Conservation (phyloP, 2,329 filamentous ascomycete species). For the Proliferodiscus dingleyae region DNA sequence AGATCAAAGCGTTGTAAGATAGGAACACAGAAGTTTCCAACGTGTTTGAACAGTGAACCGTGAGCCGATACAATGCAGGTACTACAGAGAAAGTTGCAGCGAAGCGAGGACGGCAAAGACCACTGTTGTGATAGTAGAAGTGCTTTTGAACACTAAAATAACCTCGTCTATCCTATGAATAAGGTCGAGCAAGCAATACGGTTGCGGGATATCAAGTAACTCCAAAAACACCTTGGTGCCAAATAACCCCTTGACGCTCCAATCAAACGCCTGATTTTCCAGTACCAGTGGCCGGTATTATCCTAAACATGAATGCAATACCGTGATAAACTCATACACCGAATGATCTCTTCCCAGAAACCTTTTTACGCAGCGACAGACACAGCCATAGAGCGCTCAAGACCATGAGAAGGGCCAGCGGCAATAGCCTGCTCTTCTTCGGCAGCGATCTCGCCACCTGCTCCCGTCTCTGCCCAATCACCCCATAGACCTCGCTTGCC, state of each 20-base stretch:
- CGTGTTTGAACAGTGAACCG: too few relatives aligned
- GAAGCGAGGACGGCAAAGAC: too few relatives aligned
- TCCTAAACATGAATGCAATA: conserved; percentile 2
- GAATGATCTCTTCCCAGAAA: neutral
- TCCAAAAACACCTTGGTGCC: neutral
- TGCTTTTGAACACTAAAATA: too few relatives aligned
- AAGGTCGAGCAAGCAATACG: neutral
- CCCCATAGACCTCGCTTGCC: conserved; percentile 97
- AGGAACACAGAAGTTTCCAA: too few relatives aligned
- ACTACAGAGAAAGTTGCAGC: too few relatives aligned
- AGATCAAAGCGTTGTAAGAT: too few relatives aligned
- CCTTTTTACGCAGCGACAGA: conserved; percentile 19
- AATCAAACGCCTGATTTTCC: neutral
- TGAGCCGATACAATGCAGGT: too few relatives aligned
- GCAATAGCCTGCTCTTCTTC: conserved; percentile 20
- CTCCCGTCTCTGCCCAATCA: conserved; percentile 81
- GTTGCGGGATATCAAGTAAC: conserved; percentile 1
- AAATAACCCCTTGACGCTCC: neutral
- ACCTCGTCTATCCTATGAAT: neutral
- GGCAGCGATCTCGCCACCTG: conserved; percentile 53
- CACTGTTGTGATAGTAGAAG: too few relatives aligned
- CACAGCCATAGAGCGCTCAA: conserved; percentile 17
- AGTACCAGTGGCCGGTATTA: neutral
- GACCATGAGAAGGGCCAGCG: conserved; percentile 17
- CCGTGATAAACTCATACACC: conserved; percentile 5